phyloP scores from a whole-genome alignment of 2,329 filamentous ascomycete genomes.

The Xenoacremonium recifei region DNA sequence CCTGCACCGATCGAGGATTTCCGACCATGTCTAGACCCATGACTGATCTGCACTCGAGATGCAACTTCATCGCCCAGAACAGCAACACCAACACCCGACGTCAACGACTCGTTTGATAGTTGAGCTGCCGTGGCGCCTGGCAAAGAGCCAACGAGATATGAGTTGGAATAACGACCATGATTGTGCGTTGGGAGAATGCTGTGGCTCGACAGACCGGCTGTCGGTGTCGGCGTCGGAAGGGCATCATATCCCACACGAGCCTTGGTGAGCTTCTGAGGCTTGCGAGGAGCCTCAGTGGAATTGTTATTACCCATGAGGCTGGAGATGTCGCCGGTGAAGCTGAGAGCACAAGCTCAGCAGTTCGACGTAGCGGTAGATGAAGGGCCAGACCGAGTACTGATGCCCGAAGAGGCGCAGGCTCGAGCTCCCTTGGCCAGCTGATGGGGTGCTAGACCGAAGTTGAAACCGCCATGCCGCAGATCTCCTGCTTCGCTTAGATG shows the following conservation, averaged over 20 bases:
- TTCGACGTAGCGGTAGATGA: too few relatives aligned
- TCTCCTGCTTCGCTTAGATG: not conserved
- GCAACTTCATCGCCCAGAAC: conserved; percentile 12
- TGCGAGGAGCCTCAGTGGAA: conserved; percentile 42
- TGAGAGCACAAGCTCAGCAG: conserved; percentile 12
- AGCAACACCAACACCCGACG: conserved; percentile 18
- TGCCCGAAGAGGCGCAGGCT: too few relatives aligned
- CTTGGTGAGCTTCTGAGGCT: conserved; percentile 52
- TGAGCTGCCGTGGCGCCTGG: conserved; percentile 15
- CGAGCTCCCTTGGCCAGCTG: not conserved
- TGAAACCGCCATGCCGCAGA: not conserved
- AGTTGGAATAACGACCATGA: conserved; percentile 29
- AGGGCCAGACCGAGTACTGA: too few relatives aligned
- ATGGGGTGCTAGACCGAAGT: conserved; percentile 1
- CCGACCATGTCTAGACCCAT: conserved; percentile 15
- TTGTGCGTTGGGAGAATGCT: conserved; percentile 11
- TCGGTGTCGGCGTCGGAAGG: conserved; percentile 37
- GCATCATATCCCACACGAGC: conserved; percentile 43
- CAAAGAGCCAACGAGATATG: conserved; percentile 29
- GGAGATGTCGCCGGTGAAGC: not conserved
- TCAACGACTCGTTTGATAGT: conserved; percentile 12
- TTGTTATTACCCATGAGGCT: conserved; percentile 49
- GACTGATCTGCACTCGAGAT: conserved; percentile 12
- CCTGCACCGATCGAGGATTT: conserved; percentile 8
- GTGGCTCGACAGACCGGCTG: conserved; percentile 38